Conservation (phyloP, 2,329 filamentous ascomycete genomes). For the Cladophialophora chaetospira region DNA sequence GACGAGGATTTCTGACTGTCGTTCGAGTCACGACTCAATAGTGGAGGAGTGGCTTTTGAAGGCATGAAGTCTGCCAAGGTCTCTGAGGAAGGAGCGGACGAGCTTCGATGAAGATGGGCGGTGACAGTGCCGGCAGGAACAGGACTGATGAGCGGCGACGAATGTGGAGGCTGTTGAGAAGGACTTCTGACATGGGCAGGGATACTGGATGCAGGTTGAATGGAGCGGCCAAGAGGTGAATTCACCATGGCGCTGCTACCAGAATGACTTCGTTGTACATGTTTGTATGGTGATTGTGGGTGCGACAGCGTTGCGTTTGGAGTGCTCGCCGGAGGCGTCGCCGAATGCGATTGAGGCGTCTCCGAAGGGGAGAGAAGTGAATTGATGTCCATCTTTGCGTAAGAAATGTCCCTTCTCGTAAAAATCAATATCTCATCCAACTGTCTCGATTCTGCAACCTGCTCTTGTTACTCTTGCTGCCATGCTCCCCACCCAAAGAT, state of each 20-base stretch:
- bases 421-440: too few relatives aligned
- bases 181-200: constrained; percentile 43
- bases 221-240: constrained; percentile 45
- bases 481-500: constrained; percentile 13
- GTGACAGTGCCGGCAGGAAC: constrained; percentile 42
- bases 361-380: constrained; percentile 31
- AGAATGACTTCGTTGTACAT: constrained; percentile 41
- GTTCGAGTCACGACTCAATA: constrained; percentile 44
- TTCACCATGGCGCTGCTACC: constrained; percentile 37
- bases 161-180: constrained; percentile 41
- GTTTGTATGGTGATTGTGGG: constrained; percentile 40
- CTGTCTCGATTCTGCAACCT: constrained; percentile 14
- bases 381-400: constrained; percentile 31
- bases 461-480: neutral
- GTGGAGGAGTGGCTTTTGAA: constrained; percentile 42
- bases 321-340: constrained; percentile 36
- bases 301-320: constrained; percentile 26
- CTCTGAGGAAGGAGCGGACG: constrained; percentile 52
- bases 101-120: constrained; percentile 41
- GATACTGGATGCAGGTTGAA: constrained; percentile 34
- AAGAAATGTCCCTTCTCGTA: constrained; percentile 5
- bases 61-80: constrained; percentile 51
- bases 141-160: constrained; percentile 42
- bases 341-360: constrained; percentile 16
- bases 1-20: constrained; percentile 40